These are phyloP conservation scores for Botrytis tulipae DNA, from an alignment of 2,329 filamentous ascomycete species.

Conservation along the genomic window DNA sequence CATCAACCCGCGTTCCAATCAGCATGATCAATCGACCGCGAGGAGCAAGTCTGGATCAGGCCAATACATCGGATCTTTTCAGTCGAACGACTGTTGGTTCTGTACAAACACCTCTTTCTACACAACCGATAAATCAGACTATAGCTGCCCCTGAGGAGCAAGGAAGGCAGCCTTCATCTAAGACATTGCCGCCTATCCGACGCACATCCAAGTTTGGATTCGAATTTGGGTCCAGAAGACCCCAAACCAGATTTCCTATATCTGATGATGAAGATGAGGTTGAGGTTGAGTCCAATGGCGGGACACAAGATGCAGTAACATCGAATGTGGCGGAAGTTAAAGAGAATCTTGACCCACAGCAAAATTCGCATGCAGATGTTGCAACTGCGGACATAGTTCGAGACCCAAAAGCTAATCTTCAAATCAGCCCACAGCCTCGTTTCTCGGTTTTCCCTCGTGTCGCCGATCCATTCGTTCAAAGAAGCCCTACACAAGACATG, in stretches of 20 bases:
- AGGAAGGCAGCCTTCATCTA: slow-evolving; percentile 41
- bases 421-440: neutral
- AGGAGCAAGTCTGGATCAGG: slow-evolving; percentile 24
- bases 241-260: slow-evolving; percentile 34
- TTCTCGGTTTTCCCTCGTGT: slow-evolving; percentile 12
- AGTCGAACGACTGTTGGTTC: slow-evolving; percentile 10
- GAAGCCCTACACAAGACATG: neutral
- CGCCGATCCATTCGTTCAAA: neutral
- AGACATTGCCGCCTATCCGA: slow-evolving; percentile 54
- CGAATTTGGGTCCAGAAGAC: slow-evolving; percentile 37
- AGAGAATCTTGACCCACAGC: neutral
- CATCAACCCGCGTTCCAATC: neutral
- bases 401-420: neutral
- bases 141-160: slow-evolving; percentile 11
- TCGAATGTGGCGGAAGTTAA: neutral
- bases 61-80: neutral
- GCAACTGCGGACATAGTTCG: neutral
- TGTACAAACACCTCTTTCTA: slow-evolving; percentile 7
- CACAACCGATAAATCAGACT: neutral
- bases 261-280: slow-evolving; percentile 30
- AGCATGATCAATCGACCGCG: slow-evolving; percentile 30
- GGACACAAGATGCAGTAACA: neutral
- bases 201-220: slow-evolving; percentile 56
- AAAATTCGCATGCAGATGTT: neutral
- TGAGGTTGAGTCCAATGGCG: neutral